Conservation (phyloP, 2,329 filamentous ascomycete species). For the Neonectria sp. region DNA sequence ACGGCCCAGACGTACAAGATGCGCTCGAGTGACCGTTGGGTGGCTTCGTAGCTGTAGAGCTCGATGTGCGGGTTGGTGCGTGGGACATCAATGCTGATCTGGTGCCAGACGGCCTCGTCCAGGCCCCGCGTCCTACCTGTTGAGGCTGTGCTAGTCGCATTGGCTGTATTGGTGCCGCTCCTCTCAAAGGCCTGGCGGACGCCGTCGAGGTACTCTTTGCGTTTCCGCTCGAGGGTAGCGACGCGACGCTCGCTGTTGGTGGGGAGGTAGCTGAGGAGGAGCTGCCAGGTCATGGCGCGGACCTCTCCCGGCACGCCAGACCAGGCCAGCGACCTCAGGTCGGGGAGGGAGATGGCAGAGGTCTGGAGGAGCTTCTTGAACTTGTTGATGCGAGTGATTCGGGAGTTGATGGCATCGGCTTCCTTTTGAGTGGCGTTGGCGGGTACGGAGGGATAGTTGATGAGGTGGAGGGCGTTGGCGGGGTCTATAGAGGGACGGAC, state of each 20-base stretch:
- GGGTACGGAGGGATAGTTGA: slow-evolving; percentile 85
- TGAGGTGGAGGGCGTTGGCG: slow-evolving; percentile 94
- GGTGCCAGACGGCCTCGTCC: slow-evolving; percentile 99
- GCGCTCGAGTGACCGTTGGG: slow-evolving; percentile 91
- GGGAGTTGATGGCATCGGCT: slow-evolving; percentile 86
- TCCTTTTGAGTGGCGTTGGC: slow-evolving; percentile 85
- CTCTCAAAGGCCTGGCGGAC: slow-evolving; percentile 82
- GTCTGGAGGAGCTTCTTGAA: slow-evolving; percentile 97
- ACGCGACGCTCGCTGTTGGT: slow-evolving; percentile 96
- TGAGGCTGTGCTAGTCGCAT: slow-evolving; percentile 62
- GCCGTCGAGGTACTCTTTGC: slow-evolving; percentile 96
- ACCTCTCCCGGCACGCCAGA: slow-evolving; percentile 95
- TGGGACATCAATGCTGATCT: slow-evolving; percentile 98
- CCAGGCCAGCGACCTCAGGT: slow-evolving; percentile 91
- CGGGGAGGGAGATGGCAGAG: slow-evolving; percentile 87
- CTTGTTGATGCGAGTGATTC: slow-evolving; percentile 96
- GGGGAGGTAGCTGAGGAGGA: slow-evolving; percentile 93
- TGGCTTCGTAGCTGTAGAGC: slow-evolving; percentile 95
- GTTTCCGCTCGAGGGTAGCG: slow-evolving; percentile 90
- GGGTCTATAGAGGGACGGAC: slow-evolving; percentile 67
- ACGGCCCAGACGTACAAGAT: slow-evolving; percentile 99
- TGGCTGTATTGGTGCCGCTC: slow-evolving; percentile 63
- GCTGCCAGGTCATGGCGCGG: slow-evolving; percentile 98
- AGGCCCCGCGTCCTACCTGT: slow-evolving; percentile 74
- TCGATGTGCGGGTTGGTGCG: slow-evolving; percentile 97